Evolutionary conservation across 768 basidiomycete species (phyloP).

Genomic region (Hygrocybe coccinea): DNA sequence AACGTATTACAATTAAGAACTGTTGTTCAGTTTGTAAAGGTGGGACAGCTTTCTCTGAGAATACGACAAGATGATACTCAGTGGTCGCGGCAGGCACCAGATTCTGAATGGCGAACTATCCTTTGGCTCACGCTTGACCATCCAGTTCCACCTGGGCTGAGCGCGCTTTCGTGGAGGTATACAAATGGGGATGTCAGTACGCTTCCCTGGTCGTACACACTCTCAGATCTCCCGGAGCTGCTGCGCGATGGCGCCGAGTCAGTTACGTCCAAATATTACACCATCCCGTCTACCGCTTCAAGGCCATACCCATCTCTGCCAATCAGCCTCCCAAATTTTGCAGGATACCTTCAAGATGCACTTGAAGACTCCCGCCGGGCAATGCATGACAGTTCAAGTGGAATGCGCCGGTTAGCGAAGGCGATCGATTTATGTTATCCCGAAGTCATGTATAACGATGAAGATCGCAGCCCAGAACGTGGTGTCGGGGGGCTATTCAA

Average conservation of each 20-base stretch:
- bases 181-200: constrained; percentile 55
- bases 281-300: constrained; percentile 54
- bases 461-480: constrained; percentile 27
- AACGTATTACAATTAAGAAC: constrained; percentile 59
- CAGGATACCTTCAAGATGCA: constrained; percentile 67
- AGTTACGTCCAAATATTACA: constrained; percentile 61
- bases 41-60: constrained; percentile 24
- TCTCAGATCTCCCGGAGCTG: constrained; percentile 54
- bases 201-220: constrained; percentile 68
- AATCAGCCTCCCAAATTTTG: constrained; percentile 69
- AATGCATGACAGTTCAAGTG: constrained; percentile 53
- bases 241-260: constrained; percentile 63
- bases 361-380: constrained; percentile 64
- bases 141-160: constrained; percentile 51
- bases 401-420: constrained; percentile 63
- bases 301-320: constrained; percentile 69
- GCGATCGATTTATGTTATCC: constrained; percentile 67
- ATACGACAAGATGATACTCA: not conserved
- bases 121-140: constrained; percentile 76
- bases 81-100: constrained; percentile 17
- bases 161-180: constrained; percentile 43
- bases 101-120: constrained; percentile 65
- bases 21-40: constrained; percentile 77
- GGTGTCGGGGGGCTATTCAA: constrained; percentile 53
- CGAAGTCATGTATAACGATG: constrained; percentile 30